Evolutionary conservation across 805 yeast species (phyloP).

Genomic region (Ogataea paraovalis): DNA sequence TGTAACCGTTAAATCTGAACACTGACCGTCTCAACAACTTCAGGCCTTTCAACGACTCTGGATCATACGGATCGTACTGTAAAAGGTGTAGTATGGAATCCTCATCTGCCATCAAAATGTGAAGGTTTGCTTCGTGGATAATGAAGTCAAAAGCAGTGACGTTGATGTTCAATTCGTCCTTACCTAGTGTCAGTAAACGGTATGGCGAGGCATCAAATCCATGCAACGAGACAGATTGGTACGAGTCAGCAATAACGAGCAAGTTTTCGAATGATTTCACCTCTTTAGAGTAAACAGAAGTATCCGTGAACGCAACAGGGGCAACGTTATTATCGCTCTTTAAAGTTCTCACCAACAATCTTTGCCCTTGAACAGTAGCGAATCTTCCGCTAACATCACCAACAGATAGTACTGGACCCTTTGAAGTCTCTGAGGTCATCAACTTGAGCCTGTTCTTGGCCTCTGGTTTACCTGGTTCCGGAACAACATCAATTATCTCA

Average conservation of each 20-base stretch:
- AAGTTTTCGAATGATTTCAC: conserved; percentile 81
- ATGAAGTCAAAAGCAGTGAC: conserved; percentile 74
- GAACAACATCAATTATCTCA: conserved; percentile 79
- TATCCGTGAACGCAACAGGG: conserved; percentile 91
- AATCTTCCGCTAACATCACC: conserved; percentile 82
- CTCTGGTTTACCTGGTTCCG: conserved; percentile 85
- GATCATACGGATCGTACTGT: conserved; percentile 91
- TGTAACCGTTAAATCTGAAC: conserved; percentile 61
- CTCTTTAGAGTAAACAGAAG: conserved; percentile 75
- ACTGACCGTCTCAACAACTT: conserved; percentile 65
- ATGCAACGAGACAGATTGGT: conserved; percentile 70
- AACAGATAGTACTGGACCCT: conserved; percentile 79
- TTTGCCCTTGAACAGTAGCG: conserved; percentile 83
- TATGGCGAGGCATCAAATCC: conserved; percentile 97
- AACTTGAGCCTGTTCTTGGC: conserved; percentile 74
- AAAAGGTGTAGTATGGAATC: conserved; percentile 63
- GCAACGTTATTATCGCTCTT: conserved; percentile 74
- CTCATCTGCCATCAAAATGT: conserved; percentile 64
- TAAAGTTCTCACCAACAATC: conserved; percentile 69
- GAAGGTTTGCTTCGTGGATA: conserved; percentile 64
- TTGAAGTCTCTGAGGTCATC: conserved; percentile 65
- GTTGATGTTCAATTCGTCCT: conserved; percentile 61
- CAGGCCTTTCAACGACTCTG: conserved; percentile 76
- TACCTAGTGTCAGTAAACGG: conserved; percentile 73
- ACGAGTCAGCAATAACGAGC: conserved; percentile 74